A percentile compares a stretch with the other conserved stretches of the same genome.
These are phyloP conservation scores for Colletotrichum ledebouriae DNA, from an alignment of 2,329 filamentous ascomycete genomes.

Conservation along the genomic window DNA sequence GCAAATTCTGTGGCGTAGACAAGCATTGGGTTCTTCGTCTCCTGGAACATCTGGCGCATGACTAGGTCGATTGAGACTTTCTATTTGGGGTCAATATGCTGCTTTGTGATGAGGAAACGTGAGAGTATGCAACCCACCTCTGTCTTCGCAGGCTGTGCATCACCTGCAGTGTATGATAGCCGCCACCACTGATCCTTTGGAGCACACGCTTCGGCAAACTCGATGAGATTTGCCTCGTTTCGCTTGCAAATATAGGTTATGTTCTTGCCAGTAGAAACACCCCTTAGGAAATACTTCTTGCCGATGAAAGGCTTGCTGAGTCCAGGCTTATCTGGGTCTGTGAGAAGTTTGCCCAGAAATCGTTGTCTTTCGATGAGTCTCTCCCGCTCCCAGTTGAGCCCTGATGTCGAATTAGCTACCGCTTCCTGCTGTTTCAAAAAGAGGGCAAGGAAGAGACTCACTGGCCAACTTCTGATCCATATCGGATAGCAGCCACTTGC, in stretches of 20 bases:
- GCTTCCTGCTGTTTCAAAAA: too few relatives aligned
- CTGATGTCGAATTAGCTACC: slow-evolving; percentile 47
- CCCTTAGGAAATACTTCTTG: slow-evolving; percentile 64
- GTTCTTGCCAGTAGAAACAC: slow-evolving; percentile 62
- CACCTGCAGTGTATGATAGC: slow-evolving; percentile 57
- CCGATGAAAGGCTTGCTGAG: slow-evolving; percentile 55
- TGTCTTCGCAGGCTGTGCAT: slow-evolving; percentile 58
- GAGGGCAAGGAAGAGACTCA: slow-evolving; percentile 46
- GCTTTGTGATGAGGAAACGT: background rate
- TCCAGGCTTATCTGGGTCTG: slow-evolving; percentile 54
- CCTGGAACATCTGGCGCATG: slow-evolving; percentile 60
- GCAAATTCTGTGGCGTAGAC: slow-evolving; percentile 68
- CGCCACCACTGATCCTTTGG: slow-evolving; percentile 69
- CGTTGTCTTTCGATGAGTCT: slow-evolving; percentile 52
- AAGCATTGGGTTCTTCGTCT: slow-evolving; percentile 62
- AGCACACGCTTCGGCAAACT: slow-evolving; percentile 52
- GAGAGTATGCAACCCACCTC: slow-evolving; percentile 57
- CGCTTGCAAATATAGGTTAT: slow-evolving; percentile 65
- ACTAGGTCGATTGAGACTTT: slow-evolving; percentile 62
- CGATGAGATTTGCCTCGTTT: slow-evolving; percentile 57
- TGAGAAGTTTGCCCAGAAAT: slow-evolving; percentile 56
- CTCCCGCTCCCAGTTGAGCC: slow-evolving; percentile 49
- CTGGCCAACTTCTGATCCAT: slow-evolving; percentile 52
- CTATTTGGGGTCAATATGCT: slow-evolving; percentile 51
- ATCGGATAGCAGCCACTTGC: slow-evolving; percentile 52